A percentile compares a stretch with the other conserved stretches of the same genome.
Conservation (phyloP, 495 filamentous ascomycete species). For the Xylaria sp. region DNA sequence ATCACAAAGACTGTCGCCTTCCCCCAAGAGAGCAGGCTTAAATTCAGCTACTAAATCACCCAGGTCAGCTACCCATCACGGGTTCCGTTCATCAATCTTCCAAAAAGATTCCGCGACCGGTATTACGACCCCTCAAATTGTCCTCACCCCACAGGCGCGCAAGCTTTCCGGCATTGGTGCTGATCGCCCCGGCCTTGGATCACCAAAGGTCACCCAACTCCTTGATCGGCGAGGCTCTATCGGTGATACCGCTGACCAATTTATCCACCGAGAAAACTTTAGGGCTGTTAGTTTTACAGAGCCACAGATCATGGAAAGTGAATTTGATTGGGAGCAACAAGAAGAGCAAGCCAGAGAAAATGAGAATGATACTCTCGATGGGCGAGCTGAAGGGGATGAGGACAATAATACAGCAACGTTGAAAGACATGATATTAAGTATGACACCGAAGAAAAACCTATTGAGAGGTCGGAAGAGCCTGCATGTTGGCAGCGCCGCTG, state of each 20-base stretch:
- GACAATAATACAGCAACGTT: slow-evolving; percentile 65
- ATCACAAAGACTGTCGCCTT: slow-evolving; percentile 40
- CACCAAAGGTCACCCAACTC: slow-evolving; percentile 74
- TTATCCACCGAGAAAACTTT: slow-evolving; percentile 56
- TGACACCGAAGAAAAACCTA: slow-evolving; percentile 77
- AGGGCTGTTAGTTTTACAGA: slow-evolving; percentile 69
- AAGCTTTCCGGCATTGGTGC: slow-evolving; percentile 77
- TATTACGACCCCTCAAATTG: slow-evolving; percentile 65
- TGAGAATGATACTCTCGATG: slow-evolving; percentile 60
- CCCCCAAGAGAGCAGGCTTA: slow-evolving; percentile 13
- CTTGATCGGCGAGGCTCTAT: slow-evolving; percentile 77
- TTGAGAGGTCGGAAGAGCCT: slow-evolving; percentile 76
- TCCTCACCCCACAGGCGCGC: slow-evolving; percentile 67
- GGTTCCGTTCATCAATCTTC: slow-evolving; percentile 57
- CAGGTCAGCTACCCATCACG: slow-evolving; percentile 34
- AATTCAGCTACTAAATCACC: slow-evolving; percentile 28
- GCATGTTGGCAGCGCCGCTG: slow-evolving; percentile 75
- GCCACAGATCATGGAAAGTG: slow-evolving; percentile 68
- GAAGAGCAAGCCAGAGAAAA: slow-evolving; percentile 69
- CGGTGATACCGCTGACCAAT: slow-evolving; percentile 67
- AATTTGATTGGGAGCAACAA: slow-evolving; percentile 72
- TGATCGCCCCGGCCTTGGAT: slow-evolving; percentile 78
- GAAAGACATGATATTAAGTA: slow-evolving; percentile 77
- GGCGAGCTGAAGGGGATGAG: slow-evolving; percentile 52
- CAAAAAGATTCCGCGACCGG: slow-evolving; percentile 64